Evolutionary conservation across 352 stramenopile genomes (phyloP).

Genomic region (Phytophthora crassamura): DNA sequence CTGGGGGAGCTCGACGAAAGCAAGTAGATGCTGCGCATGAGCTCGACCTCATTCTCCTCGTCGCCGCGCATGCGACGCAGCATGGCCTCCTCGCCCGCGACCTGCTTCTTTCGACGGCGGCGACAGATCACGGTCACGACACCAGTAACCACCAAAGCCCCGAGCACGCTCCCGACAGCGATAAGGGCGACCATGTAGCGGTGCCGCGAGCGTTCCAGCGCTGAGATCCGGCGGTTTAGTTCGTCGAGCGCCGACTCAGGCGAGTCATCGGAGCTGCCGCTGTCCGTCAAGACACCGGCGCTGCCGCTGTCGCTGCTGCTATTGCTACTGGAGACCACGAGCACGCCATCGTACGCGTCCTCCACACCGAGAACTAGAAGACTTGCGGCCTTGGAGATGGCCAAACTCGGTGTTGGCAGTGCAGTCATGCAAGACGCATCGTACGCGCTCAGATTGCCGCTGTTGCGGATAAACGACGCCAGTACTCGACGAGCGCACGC

Average conservation of each 20-base stretch:
- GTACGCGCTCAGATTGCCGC: constrained; percentile 51
- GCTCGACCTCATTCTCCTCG: constrained; percentile 46
- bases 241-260: constrained; percentile 29
- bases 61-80: constrained; percentile 51
- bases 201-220: constrained; percentile 28
- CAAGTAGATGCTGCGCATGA: constrained; percentile 52
- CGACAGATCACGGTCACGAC: constrained; percentile 18
- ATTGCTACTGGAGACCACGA: constrained; percentile 11
- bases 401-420: constrained; percentile 43
- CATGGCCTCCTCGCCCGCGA: constrained; percentile 41
- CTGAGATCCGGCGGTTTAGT: constrained; percentile 22
- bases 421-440: constrained; percentile 62
- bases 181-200: constrained; percentile 47
- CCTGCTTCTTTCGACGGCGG: constrained; percentile 30
- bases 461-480: constrained; percentile 59
- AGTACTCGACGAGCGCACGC: constrained; percentile 60
- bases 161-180: constrained; percentile 29
- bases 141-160: constrained; percentile 13
- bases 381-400: constrained; percentile 41
- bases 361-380: constrained; percentile 50
- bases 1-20: constrained; percentile 42
- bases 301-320: constrained; percentile 16
- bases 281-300: constrained; percentile 6
- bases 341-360: constrained; percentile 57
- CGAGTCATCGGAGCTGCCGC: constrained; percentile 15